phyloP scores from a whole-genome alignment of 768 basidiomycete genomes.

The Macrolepiota dolichaula region DNA sequence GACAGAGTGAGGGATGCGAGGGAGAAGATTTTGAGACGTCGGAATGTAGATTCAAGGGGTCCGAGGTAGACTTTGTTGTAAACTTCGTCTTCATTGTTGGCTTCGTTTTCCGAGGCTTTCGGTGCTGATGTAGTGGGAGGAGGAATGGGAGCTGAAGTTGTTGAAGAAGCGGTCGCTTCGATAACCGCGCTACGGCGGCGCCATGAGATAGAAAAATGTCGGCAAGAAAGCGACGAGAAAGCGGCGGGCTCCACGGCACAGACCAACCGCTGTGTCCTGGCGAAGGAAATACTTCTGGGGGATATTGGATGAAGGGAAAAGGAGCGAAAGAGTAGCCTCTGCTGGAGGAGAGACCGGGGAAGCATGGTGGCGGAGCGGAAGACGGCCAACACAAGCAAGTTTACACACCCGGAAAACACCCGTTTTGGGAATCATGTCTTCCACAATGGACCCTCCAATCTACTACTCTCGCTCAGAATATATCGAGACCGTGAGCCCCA shows the following conservation, averaged over 20 bases:
- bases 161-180: conserved; percentile 13
- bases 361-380: conserved; percentile 12
- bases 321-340: background rate
- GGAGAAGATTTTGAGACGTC: conserved; percentile 79
- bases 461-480: conserved; percentile 82
- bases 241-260: background rate
- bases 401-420: background rate
- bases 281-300: background rate
- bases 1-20: conserved; percentile 73
- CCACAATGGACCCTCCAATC: conserved; percentile 64
- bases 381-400: background rate
- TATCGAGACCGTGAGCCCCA: conserved; percentile 73
- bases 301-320: background rate
- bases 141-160: conserved; percentile 2
- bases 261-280: background rate
- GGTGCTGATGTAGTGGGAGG: conserved; percentile 6
- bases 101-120: conserved; percentile 6
- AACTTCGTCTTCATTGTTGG: conserved; percentile 20
- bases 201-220: background rate
- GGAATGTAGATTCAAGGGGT: conserved; percentile 70
- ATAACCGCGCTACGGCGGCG: conserved; percentile 6
- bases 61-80: conserved; percentile 54
- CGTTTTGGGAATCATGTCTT: background rate
- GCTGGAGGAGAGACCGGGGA: background rate
- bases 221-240: background rate